These are phyloP conservation scores for Angomonas ambiguus DNA, from an alignment of 208 protist species.

Conservation along the genomic window DNA sequence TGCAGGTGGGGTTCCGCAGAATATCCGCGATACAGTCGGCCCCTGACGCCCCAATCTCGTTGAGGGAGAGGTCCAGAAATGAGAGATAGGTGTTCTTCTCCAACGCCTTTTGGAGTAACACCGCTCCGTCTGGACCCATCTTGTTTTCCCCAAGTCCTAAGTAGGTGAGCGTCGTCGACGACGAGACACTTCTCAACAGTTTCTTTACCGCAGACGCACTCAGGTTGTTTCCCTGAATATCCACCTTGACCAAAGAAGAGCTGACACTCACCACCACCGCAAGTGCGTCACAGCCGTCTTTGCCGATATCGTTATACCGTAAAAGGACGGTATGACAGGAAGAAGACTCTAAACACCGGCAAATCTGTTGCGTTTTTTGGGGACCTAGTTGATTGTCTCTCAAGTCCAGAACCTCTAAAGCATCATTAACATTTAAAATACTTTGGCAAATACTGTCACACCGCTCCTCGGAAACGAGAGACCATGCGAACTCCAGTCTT, in stretches of 20 bases:
- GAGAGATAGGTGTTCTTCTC: conserved; percentile 83
- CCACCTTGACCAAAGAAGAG: conserved; percentile 54
- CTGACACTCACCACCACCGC: conserved; percentile 71
- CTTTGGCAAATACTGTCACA: conserved; percentile 54
- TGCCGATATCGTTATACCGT: conserved; percentile 88
- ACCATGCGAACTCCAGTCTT: conserved; percentile 56
- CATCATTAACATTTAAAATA: conserved; percentile 38
- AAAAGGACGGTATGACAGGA: conserved; percentile 64
- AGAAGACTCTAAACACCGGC: conserved; percentile 56
- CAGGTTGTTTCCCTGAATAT: conserved; percentile 83
- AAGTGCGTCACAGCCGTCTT: conserved; percentile 85
- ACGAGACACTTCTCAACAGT: conserved; percentile 66
- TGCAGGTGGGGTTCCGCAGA: conserved; percentile 38
- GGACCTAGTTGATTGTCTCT: conserved; percentile 86
- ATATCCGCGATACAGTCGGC: conserved; percentile 57
- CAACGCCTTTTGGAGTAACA: conserved; percentile 49
- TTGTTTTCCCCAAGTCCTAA: conserved; percentile 73
- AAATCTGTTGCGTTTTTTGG: conserved; percentile 40
- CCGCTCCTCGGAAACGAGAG: conserved; percentile 41
- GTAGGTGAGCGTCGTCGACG: conserved; percentile 56
- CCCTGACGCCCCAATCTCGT: conserved; percentile 74
- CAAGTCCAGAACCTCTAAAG: conserved; percentile 60
- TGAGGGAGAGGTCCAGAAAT: conserved; percentile 80
- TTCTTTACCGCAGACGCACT: conserved; percentile 51
- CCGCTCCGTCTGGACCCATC: conserved; percentile 72